Conservation (phyloP, 768 basidiomycete genomes). For the Collybia nuda region DNA sequence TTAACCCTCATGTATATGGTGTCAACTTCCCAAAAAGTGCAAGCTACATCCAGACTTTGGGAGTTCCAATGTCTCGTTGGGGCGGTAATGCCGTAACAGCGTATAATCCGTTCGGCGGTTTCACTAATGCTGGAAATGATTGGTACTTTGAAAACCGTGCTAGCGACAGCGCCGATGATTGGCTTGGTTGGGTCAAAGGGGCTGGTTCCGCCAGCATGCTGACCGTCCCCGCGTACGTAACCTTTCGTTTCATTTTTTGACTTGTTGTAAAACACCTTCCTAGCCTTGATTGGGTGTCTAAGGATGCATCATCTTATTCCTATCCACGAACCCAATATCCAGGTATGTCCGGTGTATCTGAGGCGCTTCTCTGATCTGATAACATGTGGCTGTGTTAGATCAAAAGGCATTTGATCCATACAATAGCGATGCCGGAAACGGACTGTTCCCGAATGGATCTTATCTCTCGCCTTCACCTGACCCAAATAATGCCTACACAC, state of each 20-base stretch:
- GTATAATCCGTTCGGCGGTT: slow-evolving; percentile 49
- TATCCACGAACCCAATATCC: slow-evolving; percentile 45
- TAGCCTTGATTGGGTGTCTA: slow-evolving; percentile 58
- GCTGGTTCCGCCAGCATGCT: slow-evolving; percentile 44
- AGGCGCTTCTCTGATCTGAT: too few species aligned
- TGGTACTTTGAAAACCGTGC: slow-evolving; percentile 58
- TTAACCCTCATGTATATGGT: slow-evolving; percentile 50
- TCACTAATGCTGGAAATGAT: slow-evolving; percentile 54
- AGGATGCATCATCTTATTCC: slow-evolving; percentile 52
- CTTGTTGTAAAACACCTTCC: neutral
- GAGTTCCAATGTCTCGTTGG: slow-evolving; percentile 51
- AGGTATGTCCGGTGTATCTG: slow-evolving; percentile 22
- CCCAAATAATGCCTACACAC: slow-evolving; percentile 38
- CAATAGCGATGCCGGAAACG: slow-evolving; percentile 47
- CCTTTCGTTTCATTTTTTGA: neutral
- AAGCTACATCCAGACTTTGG: slow-evolving; percentile 45
- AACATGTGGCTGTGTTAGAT: slow-evolving; percentile 21
- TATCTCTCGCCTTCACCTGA: slow-evolving; percentile 36
- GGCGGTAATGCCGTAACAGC: slow-evolving; percentile 57
- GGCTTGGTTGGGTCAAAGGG: slow-evolving; percentile 46
- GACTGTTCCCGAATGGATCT: slow-evolving; percentile 48
- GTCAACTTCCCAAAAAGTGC: slow-evolving; percentile 53
- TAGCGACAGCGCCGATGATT: slow-evolving; percentile 44
- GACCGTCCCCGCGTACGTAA: slow-evolving; percentile 49
- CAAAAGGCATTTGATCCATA: slow-evolving; percentile 47